Evolutionary conservation across 202 grass and related monocot species (phyloP), one percentile per base, ranked within the genome.

Genomic region (Panicum virgatum): DNA sequence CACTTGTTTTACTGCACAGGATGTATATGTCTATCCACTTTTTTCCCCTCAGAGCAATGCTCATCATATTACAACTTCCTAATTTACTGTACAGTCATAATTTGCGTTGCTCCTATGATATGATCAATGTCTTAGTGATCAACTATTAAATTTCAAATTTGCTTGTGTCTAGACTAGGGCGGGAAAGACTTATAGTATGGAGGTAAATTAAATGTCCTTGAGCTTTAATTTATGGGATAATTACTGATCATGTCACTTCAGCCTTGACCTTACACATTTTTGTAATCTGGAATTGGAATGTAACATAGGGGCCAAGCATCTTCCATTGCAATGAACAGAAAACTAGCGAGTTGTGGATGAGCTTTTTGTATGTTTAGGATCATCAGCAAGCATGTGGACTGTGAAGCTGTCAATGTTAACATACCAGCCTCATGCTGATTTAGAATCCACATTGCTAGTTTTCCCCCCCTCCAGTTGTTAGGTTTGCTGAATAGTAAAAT

Each of bases 331-430:
- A n/a, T n/a, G n/a, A n/a, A n/a, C n/a, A n/a, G n/a, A n/a, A n/a
- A n/a, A n/a, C n/a, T n/a, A n/a, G n/a, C n/a, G 91, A 91, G n/a
- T n/a, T n/a, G n/a, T n/a, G n/a, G n/a, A n/a, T n/a, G n/a, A n/a
- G n/a, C n/a, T n/a, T n/a, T n/a, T 97, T 88, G 79, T 85, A 76
- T 82, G 80, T 54, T 43, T 91, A 69, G 66, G 23, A 84, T 90
- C 85, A 79, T 85, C 79, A 36, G 68, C 57, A 71, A 65, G 82
- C 61, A 78, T 47, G 10, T 91, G 85, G 84, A 88, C 62, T 46
- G 84, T 97, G 70, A 97, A 90, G 22, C 25, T 91, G 69, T 91
- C 91, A 63, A 93, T 97, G 94, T 89, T 97, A 91, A 68, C 22
- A 30, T 77, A 77, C 13, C 48, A 51, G 25, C 38, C 30, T 56